These are phyloP conservation scores for Apiotrichum mycotoxinovorans DNA, from an alignment of 1,284 basidiomycete species.

Conservation along the genomic window DNA sequence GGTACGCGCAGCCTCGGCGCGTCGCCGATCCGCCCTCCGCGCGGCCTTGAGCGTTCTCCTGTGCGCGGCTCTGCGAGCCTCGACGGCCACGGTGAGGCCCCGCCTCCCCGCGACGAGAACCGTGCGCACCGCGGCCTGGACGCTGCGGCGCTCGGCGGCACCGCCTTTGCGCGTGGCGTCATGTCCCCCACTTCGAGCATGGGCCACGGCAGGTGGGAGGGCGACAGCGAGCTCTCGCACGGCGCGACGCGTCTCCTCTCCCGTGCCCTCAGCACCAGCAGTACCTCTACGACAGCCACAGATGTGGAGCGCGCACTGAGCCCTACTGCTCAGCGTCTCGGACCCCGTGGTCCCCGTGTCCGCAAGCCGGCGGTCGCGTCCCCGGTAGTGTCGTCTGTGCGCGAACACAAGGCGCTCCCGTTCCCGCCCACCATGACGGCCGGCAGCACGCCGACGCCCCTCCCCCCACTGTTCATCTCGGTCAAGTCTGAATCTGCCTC, in stretches of 20 bases:
- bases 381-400: too few species aligned
- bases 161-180: not conserved
- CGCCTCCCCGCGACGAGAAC: not conserved
- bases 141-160: not conserved
- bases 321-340: too few species aligned
- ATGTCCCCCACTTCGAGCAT: not conserved
- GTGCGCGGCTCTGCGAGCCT: too few species aligned
- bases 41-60: not conserved
- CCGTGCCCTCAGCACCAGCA: slow-evolving; percentile 13
- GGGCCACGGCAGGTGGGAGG: not conserved
- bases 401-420: not conserved
- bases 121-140: slow-evolving; percentile 3
- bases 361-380: not conserved
- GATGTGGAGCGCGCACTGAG: slow-evolving; percentile 27
- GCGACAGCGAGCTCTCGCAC: slow-evolving; percentile 3
- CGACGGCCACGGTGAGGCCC: not conserved
- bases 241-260: slow-evolving; percentile 1
- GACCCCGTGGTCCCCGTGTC: not conserved
- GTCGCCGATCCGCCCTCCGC: not conserved
- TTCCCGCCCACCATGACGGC: not conserved
- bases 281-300: slow-evolving; percentile 27
- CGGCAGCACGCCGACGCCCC: not conserved
- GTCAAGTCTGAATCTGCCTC: slow-evolving; percentile 2
- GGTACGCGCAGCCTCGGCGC: not conserved
- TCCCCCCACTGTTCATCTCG: not conserved